Base-by-base conservation (phyloP, 306 rosid genomes). In the Prunus salicina region DNA sequence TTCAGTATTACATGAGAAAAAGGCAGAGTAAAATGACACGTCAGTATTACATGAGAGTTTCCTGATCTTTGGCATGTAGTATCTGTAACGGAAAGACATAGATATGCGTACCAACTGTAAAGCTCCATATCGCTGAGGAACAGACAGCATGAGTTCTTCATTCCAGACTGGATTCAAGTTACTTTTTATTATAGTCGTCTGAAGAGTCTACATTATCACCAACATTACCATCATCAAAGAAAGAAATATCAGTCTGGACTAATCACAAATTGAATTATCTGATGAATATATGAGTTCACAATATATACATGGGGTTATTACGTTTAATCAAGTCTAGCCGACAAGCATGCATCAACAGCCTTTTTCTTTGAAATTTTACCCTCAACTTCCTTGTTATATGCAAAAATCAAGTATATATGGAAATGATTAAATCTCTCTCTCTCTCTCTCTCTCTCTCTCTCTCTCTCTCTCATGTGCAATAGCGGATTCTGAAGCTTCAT, bases 111-210 rank as follows among this genome's bases (percentile, higher is more conserved):
- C 99, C 99, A 96, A 76, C 80, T 92, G 93, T 75, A 96, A 52
- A 49, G 88, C 71, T 78, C 99, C 98, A 76, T 38, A 96, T 51
- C 57, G 55, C 76, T 89, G 91, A 30, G 99, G 99, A 81, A 96
- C 97, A 60, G 98, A 96, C 70, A 96, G 89, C 98, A 89, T 96
- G 82, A 84, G 93, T 69, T 96, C 99, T 86, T 92, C 98, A 82
- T 96, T 89, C 99, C 99, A 96, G 72, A 96, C 96, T 30, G 99
- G 99, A 78, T 96, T 96, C 91, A 96, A 86, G 90, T 96, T 92
- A 81, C 99, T 96, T 70, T 56, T 81, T 3, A 82, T 2, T 67
- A 92, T 76, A 57, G 64, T 69, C 53, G 99, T 89, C 86, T 87
- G 99, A 64, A 76, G 84, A 69, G 87, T 92, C 99, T 96, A 84